phyloP scores from a whole-genome alignment of 2,329 filamentous ascomycete species.

The Calonectria hongkongensis region DNA sequence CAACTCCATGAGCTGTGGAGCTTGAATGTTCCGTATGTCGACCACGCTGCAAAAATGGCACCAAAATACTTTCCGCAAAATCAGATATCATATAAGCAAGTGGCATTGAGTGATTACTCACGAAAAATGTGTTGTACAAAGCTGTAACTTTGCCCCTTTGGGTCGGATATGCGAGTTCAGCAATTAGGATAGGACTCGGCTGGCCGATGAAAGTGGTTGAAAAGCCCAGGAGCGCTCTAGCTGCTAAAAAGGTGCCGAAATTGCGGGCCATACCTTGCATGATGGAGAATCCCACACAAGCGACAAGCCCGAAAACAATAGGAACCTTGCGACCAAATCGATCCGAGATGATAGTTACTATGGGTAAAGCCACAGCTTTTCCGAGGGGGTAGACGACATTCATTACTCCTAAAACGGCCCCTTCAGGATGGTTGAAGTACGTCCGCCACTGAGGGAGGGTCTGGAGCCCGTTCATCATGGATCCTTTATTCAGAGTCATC shows the following conservation, averaged over 20 bases:
- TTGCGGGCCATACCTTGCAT: slow-evolving; percentile 56
- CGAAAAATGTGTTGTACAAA: slow-evolving; percentile 56
- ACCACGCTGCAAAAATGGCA: slow-evolving; percentile 68
- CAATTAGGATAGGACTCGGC: slow-evolving; percentile 55
- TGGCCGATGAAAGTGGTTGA: slow-evolving; percentile 54
- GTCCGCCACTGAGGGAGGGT: slow-evolving; percentile 61
- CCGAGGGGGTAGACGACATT: slow-evolving; percentile 61
- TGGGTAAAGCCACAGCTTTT: slow-evolving; percentile 59
- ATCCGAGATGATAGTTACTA: slow-evolving; percentile 60
- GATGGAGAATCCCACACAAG: slow-evolving; percentile 53
- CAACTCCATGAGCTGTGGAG: slow-evolving; percentile 56
- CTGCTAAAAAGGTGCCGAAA: slow-evolving; percentile 54
- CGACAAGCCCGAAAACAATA: slow-evolving; percentile 58
- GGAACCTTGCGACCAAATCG: slow-evolving; percentile 62
- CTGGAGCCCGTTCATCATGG: slow-evolving; percentile 67
- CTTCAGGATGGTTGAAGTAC: slow-evolving; percentile 61
- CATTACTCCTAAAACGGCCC: slow-evolving; percentile 59
- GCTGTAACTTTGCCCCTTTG: slow-evolving; percentile 57
- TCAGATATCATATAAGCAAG: background rate
- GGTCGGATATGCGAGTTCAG: slow-evolving; percentile 57
- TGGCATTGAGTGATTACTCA: background rate
- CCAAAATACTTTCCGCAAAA: slow-evolving; percentile 29
- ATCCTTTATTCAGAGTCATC: slow-evolving; percentile 44
- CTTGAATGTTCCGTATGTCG: slow-evolving; percentile 67
- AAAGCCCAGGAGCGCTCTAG: slow-evolving; percentile 57